phyloP scores from a whole-genome alignment of 2,329 filamentous ascomycete genomes.

The Cladophialophora yegresii region DNA sequence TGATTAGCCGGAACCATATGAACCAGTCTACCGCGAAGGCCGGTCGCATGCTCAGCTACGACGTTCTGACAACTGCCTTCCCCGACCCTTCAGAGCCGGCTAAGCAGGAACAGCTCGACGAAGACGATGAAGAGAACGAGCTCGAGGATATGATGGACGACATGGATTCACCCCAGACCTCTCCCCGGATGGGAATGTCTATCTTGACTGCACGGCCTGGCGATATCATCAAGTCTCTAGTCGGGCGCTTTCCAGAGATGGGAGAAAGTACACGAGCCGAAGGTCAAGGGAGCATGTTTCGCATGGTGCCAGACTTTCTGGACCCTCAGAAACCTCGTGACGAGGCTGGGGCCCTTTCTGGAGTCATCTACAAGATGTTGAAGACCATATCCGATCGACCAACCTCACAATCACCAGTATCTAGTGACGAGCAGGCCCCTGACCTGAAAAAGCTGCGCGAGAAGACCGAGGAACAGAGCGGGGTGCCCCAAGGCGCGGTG shows the following conservation, averaged over 20 bases:
- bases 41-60: constrained; percentile 35
- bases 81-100: constrained; percentile 18
- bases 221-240: constrained; percentile 28
- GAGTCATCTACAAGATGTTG: constrained; percentile 13
- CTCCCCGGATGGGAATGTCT: constrained; percentile 26
- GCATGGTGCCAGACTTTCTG: constrained; percentile 17
- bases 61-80: constrained; percentile 30
- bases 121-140: constrained; percentile 16
- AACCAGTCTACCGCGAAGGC: constrained; percentile 16
- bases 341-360: constrained; percentile 1
- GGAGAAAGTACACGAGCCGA: constrained; percentile 6
- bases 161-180: constrained; percentile 14
- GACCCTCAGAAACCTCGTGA: constrained; percentile 10
- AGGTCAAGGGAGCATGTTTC: constrained; percentile 5
- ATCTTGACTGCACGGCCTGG: constrained; percentile 29
- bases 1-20: constrained; percentile 39
- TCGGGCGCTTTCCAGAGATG: constrained; percentile 23
- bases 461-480: constrained; percentile 49
- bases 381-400: constrained; percentile 20
- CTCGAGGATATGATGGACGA: constrained; percentile 25
- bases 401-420: not conserved
- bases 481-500: constrained; percentile 41
- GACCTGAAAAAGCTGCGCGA: constrained; percentile 46
- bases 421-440: constrained; percentile 25
- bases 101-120: constrained; percentile 32